A percentile compares a stretch with the other conserved stretches of the same genome.
phyloP scores from a whole-genome alignment of 2,329 filamentous ascomycete genomes.

The Penicillium brasilianum region DNA sequence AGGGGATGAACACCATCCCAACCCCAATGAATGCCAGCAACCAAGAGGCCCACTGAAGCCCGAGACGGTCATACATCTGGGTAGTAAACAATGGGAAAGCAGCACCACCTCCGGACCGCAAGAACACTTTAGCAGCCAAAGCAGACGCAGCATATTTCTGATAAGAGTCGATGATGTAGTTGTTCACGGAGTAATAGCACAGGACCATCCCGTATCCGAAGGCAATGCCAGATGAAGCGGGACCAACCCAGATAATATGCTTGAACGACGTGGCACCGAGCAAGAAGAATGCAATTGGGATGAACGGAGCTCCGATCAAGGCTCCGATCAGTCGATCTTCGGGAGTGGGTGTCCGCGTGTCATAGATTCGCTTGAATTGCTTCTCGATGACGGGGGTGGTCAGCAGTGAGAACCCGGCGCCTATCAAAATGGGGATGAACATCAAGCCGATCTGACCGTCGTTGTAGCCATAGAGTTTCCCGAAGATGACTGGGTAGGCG shows the following conservation, averaged over 20 bases:
- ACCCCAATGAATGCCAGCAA: constrained; percentile 64
- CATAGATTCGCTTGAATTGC: constrained; percentile 69
- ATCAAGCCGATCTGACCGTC: constrained; percentile 51
- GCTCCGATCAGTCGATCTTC: constrained; percentile 78
- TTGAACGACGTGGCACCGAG: constrained; percentile 68
- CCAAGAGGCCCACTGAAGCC: constrained; percentile 73
- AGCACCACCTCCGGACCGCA: constrained; percentile 68
- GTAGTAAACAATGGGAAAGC: constrained; percentile 74
- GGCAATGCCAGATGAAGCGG: constrained; percentile 64
- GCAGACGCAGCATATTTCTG: constrained; percentile 50
- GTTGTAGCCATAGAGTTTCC: constrained; percentile 65
- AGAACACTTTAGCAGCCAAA: constrained; percentile 54
- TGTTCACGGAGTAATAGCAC: constrained; percentile 75
- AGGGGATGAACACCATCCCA: constrained; percentile 31
- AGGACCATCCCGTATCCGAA: constrained; percentile 82
- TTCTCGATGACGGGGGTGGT: constrained; percentile 64
- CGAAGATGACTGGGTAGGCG: constrained; percentile 68
- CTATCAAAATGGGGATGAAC: constrained; percentile 42
- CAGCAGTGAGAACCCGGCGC: constrained; percentile 38
- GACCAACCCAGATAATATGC: constrained; percentile 59
- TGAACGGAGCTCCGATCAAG: constrained; percentile 72
- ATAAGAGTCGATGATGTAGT: constrained; percentile 72
- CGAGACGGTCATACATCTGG: constrained; percentile 74
- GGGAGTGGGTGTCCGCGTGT: constrained; percentile 70
- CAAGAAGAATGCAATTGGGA: constrained; percentile 65